Evolutionary conservation across 2,329 filamentous ascomycete genomes (phyloP).

Genomic region (Aspergillus sp.): DNA sequence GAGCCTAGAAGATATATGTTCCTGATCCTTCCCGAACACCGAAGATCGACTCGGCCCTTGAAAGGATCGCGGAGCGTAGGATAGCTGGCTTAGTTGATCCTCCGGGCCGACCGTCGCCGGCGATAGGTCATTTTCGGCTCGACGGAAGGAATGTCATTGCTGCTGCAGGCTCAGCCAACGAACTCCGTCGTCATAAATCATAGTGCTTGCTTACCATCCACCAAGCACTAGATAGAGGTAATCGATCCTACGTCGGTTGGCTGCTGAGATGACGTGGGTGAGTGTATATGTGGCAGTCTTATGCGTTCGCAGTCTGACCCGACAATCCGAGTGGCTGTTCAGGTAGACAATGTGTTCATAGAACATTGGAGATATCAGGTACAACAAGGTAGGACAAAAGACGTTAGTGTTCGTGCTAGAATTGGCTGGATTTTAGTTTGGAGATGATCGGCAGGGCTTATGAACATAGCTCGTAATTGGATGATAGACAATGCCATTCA

Average conservation of each 20-base stretch:
- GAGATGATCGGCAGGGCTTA: background rate
- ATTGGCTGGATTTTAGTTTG: background rate
- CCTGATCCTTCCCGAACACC: background rate
- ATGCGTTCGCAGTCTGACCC: background rate
- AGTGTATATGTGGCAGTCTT: background rate
- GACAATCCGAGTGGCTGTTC: background rate
- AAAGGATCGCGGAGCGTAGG: background rate
- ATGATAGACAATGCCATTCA: background rate
- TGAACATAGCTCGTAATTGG: background rate
- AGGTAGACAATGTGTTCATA: too few relatives aligned
- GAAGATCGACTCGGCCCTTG: background rate
- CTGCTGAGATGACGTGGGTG: background rate
- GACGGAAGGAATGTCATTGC: background rate
- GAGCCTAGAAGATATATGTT: background rate
- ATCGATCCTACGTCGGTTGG: background rate
- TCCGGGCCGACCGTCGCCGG: too few relatives aligned
- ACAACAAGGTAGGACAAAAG: too few relatives aligned
- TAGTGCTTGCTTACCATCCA: background rate
- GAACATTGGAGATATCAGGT: background rate
- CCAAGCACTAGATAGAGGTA: background rate
- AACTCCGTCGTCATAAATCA: background rate
- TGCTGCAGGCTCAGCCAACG: background rate
- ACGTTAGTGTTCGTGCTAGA: background rate
- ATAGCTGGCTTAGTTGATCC: too few relatives aligned
- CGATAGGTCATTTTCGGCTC: too few relatives aligned